Percentiles rank a stretch among this genome's conserved stretches.
These are phyloP conservation scores for Globomyces pollinis-pini DNA, from an alignment of 192 early-diverging fungal species.

Conservation along the genomic window DNA sequence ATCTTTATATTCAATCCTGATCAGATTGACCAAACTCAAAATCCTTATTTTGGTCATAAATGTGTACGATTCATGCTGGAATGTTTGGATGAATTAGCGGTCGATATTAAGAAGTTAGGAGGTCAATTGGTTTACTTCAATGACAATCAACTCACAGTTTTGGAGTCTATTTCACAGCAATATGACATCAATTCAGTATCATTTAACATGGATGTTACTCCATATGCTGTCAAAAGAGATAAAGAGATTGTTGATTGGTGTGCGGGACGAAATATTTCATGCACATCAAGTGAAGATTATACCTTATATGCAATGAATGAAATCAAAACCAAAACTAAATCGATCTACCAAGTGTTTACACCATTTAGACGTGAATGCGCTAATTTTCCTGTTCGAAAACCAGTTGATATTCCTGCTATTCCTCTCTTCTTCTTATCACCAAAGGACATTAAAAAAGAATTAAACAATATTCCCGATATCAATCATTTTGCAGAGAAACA, in stretches of 20 bases:
- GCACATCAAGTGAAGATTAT: background rate
- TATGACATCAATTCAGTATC: background rate
- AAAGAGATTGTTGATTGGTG: background rate
- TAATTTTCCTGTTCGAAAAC: background rate
- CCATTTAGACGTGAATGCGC: background rate
- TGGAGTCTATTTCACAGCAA: background rate
- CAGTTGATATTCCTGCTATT: background rate
- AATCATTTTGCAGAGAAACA: background rate
- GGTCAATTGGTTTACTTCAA: background rate
- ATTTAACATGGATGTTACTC: constrained; percentile 1
- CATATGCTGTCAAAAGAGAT: background rate
- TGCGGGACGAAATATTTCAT: background rate
- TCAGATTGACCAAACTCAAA: background rate
- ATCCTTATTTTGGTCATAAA: constrained; percentile 2
- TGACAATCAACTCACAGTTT: background rate
- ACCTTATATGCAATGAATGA: background rate
- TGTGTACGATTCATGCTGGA: constrained; percentile 7
- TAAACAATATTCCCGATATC: background rate
- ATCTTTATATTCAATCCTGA: constrained; percentile 10
- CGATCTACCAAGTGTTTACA: background rate
- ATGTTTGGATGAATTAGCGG: background rate
- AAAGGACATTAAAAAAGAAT: background rate
- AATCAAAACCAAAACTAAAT: background rate
- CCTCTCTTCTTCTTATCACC: background rate
- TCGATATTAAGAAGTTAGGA: background rate